Base-by-base conservation (phyloP, 345 rosid genomes). In the Eucalyptus polybractea region DNA sequence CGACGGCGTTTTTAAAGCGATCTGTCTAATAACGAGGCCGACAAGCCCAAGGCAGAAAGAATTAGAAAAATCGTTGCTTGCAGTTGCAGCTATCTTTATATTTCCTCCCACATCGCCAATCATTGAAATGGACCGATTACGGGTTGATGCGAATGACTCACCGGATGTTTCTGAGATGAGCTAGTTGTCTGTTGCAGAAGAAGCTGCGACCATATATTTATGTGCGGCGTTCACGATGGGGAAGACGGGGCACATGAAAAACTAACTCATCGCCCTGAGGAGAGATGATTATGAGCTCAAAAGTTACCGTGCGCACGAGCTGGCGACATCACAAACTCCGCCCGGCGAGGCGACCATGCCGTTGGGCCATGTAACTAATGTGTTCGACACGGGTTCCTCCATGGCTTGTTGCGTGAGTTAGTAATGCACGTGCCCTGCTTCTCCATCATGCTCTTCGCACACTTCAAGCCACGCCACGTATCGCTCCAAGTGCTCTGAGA, bases 381-480 rank as follows among this genome's bases (percentile, higher is more conserved):
- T 37, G 2, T 22, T 72, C 45, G 25, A 33, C 81, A 10, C 8
- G 27, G 83, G 85, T 76, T 76, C 85, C 47, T 76, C 85, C 47
- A 6, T 76, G 85, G 85, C 85, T 76, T 22, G 47, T 21, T 11
- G 29, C 16, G 24, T 37, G 85, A 76, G 47, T 76, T 76, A 76
- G 85, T 40, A 76, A 76, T 76, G 99, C 98, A 96, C 98, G 99
- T 97, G 98, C 98, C 99, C 99, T 97, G 97, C 99, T 95, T 97
- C 99, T 96, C 99, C 99, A 97, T 97, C 99, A 91, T 93, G 98
- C 95, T 94, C 99, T 62, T 88, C 95, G 90, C 92, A 88, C 89
- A 88, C 86, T 56, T 88, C 92, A 40, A 33, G 44, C 60, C 58
- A 21, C 5, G 67, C 88, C 85, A 21, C 47, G 25, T 6, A 76